phyloP scores from a whole-genome alignment of 2,329 filamentous ascomycete species.

The Pseudogymnoascus sp. region DNA sequence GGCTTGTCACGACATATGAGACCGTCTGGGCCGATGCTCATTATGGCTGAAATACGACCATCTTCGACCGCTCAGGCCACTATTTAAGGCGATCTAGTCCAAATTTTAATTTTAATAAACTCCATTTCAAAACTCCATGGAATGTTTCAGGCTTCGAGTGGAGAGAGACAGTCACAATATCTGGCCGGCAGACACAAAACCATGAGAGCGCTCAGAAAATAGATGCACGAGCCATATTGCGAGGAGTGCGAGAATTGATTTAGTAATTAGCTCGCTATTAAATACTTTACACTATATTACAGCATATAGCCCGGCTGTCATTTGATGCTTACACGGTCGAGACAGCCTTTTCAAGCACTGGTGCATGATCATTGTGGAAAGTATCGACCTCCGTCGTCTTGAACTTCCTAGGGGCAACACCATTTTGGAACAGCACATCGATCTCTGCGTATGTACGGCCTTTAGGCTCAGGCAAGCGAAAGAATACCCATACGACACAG shows the following conservation, averaged over 20 bases:
- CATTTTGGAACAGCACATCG: conserved; percentile 37
- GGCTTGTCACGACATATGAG: not conserved
- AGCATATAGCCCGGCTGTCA: not conserved
- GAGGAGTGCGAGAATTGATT: conserved; percentile 58
- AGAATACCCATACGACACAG: conserved; percentile 34
- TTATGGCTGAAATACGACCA: not conserved
- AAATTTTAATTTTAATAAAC: not conserved
- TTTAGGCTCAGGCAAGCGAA: conserved; percentile 37
- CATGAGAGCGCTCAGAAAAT: conserved; percentile 32
- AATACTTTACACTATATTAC: not conserved
- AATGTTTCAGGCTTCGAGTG: not conserved
- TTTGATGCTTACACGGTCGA: not conserved
- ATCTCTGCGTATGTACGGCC: conserved; percentile 40
- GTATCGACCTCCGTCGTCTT: not conserved
- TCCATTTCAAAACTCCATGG: not conserved
- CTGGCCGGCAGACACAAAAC: not conserved
- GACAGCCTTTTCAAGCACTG: not conserved
- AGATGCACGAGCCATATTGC: conserved; percentile 45
- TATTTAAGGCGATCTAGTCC: not conserved
- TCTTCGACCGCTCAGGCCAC: not conserved
- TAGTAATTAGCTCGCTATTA: conserved; percentile 22
- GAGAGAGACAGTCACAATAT: not conserved
- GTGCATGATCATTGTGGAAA: not conserved
- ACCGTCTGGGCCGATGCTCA: not conserved
- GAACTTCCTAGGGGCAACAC: conserved; percentile 27